Evolutionary conservation across 1,139 yeast species (phyloP).

Genomic region (Debaryomyces subglobosus): DNA sequence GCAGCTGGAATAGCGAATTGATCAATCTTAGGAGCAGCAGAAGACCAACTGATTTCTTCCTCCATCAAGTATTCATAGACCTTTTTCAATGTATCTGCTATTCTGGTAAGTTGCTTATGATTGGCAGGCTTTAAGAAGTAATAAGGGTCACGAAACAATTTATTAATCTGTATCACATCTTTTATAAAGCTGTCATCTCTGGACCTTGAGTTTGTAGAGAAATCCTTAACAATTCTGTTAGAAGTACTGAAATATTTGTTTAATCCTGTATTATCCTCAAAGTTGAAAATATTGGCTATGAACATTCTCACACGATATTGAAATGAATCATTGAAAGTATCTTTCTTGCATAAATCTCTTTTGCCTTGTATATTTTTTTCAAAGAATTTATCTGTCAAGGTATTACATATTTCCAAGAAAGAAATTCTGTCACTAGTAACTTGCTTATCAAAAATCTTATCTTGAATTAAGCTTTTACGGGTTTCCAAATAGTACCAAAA

Average conservation of each 20-base stretch:
- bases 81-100: conserved; percentile 27
- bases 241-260: conserved; percentile 44
- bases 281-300: conserved; percentile 35
- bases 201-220: conserved; percentile 21
- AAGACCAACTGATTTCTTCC: conserved; percentile 30
- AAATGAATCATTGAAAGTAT: conserved; percentile 41
- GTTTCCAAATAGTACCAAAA: conserved; percentile 47
- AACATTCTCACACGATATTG: conserved; percentile 42
- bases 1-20: conserved; percentile 19
- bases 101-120: conserved; percentile 23
- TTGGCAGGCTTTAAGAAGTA: conserved; percentile 28
- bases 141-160: conserved; percentile 43
- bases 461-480: conserved; percentile 25
- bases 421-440: conserved; percentile 42
- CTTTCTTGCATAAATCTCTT: conserved; percentile 37
- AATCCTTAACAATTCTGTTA: conserved; percentile 28
- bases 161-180: conserved; percentile 37
- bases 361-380: conserved; percentile 22
- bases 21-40: conserved; percentile 22
- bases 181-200: conserved; percentile 32
- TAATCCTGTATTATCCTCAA: conserved; percentile 51
- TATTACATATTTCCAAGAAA: conserved; percentile 42
- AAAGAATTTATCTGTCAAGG: conserved; percentile 36
- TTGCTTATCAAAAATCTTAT: conserved; percentile 30
- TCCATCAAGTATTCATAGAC: conserved; percentile 33